phyloP scores from a whole-genome alignment of 140 eudicot genomes.

The Stevia rebaudiana region DNA sequence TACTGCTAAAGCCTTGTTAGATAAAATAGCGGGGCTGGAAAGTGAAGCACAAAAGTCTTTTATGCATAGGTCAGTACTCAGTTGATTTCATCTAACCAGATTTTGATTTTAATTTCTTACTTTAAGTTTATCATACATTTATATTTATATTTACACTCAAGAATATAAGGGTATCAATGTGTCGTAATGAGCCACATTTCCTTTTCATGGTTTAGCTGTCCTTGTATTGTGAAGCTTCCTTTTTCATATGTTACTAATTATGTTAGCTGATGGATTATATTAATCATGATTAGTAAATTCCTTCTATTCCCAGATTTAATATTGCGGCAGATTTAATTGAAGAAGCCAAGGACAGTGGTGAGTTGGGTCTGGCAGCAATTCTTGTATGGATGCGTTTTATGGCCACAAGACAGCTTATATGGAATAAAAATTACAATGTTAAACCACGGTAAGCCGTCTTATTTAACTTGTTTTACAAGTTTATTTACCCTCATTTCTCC shows the following conservation, averaged over 20 bases:
- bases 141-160: not conserved
- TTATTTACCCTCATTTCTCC: not conserved
- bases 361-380: conserved; percentile 84
- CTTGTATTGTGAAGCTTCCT: not conserved
- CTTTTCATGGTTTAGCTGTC: conserved; percentile 4
- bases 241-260: conserved; percentile 1
- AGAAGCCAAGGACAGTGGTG: conserved; percentile 69
- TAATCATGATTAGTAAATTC: not conserved
- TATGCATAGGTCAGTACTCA: conserved; percentile 81
- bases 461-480: not conserved
- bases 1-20: conserved; percentile 70
- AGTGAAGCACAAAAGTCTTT: conserved; percentile 98
- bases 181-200: not conserved
- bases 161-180: not conserved
- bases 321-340: conserved; percentile 90
- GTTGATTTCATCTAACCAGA: not conserved
- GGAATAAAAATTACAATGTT: conserved; percentile 98
- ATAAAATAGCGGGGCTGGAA: conserved; percentile 74
- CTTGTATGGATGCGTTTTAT: conserved; percentile 99
- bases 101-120: not conserved
- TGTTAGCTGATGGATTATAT: conserved; percentile 1
- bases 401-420: conserved; percentile 96
- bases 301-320: conserved; percentile 59
- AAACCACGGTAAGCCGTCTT: conserved; percentile 76
- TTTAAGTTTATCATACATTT: not conserved